Evolutionary conservation across 2,329 filamentous ascomycete species (phyloP).

Genomic region (Cladosporium colombiae): DNA sequence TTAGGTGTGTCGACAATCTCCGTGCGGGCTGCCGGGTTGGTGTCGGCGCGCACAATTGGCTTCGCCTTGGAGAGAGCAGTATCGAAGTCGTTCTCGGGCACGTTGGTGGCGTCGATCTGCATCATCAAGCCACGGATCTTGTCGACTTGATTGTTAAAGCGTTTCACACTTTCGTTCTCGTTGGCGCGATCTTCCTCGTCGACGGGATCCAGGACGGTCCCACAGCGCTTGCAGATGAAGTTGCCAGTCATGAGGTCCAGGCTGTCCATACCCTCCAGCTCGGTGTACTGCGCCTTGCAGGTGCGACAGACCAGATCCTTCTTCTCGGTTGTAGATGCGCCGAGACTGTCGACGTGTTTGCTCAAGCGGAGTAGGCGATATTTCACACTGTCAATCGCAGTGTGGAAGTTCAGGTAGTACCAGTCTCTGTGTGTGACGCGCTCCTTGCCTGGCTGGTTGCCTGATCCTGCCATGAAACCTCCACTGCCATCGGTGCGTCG

Average conservation of each 20-base stretch:
- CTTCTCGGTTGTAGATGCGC: slow-evolving; percentile 74
- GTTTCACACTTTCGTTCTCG: slow-evolving; percentile 64
- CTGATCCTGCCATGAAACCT: slow-evolving; percentile 24
- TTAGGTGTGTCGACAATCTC: slow-evolving; percentile 38
- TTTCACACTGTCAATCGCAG: slow-evolving; percentile 94
- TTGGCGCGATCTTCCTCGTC: slow-evolving; percentile 62
- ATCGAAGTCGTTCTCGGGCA: slow-evolving; percentile 74
- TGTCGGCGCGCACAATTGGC: slow-evolving; percentile 66
- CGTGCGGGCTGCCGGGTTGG: slow-evolving; percentile 53
- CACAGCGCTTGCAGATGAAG: slow-evolving; percentile 83
- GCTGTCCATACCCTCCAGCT: slow-evolving; percentile 83
- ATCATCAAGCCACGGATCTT: slow-evolving; percentile 76
- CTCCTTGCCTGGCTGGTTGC: slow-evolving; percentile 34
- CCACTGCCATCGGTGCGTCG: slow-evolving; percentile 37
- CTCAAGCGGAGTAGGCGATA: slow-evolving; percentile 88
- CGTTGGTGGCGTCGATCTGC: slow-evolving; percentile 71
- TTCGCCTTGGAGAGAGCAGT: slow-evolving; percentile 64
- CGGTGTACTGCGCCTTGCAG: slow-evolving; percentile 84
- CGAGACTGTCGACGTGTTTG: slow-evolving; percentile 82
- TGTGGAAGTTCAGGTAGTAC: slow-evolving; percentile 95
- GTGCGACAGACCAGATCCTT: slow-evolving; percentile 86
- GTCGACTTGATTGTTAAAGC: slow-evolving; percentile 76
- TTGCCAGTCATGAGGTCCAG: slow-evolving; percentile 56
- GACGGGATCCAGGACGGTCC: slow-evolving; percentile 59
- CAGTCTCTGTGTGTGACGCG: slow-evolving; percentile 67